A percentile compares a stretch with the other conserved stretches of the same genome.
Conservation (phyloP, 2,329 filamentous ascomycete species). For the Diaporthe ampelina region DNA sequence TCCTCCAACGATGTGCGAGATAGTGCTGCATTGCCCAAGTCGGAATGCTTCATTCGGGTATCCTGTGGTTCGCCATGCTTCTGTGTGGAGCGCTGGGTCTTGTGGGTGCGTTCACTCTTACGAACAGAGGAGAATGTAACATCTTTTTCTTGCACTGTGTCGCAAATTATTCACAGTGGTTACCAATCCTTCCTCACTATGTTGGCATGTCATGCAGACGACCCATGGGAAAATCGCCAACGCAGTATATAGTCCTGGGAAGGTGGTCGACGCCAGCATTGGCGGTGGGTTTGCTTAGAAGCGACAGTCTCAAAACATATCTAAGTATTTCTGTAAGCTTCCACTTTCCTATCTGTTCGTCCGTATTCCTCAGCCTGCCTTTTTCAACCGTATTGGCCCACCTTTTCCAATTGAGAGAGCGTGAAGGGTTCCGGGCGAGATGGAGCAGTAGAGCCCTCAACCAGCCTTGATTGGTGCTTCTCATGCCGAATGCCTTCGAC, state of each 20-base stretch:
- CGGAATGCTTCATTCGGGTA: background rate
- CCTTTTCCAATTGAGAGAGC: background rate
- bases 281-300: background rate
- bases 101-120: background rate
- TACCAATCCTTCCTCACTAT: background rate
- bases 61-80: background rate
- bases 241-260: background rate
- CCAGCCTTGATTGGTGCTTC: background rate
- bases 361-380: slow-evolving; percentile 11
- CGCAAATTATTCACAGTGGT: background rate
- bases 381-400: background rate
- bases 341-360: slow-evolving; percentile 1
- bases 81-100: background rate
- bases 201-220: background rate
- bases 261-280: background rate
- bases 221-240: no score
- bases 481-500: background rate
- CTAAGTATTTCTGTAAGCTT: slow-evolving; percentile 27
- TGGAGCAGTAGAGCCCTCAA: background rate
- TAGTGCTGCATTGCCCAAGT: background rate
- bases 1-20: no score
- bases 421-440: background rate
- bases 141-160: background rate
- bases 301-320: slow-evolving; percentile 2
- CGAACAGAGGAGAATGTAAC: background rate